Evolutionary conservation across 129 eudicot species (phyloP), one percentile per base, ranked within the genome.

Genomic region (Dittrichia graveolens): DNA sequence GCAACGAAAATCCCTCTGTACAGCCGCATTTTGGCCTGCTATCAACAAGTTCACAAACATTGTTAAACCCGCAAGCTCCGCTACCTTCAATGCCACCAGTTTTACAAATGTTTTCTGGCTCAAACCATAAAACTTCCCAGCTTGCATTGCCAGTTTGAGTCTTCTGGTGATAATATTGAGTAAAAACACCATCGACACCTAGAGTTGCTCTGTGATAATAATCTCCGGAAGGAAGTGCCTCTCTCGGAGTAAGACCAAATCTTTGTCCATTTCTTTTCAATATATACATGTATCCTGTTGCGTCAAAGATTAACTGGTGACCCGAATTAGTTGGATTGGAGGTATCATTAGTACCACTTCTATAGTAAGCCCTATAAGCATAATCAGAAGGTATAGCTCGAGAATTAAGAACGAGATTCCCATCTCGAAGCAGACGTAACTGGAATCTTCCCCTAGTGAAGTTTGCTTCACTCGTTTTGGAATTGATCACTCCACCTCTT

Each of bases 11-110:
- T 14, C 82, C 75, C 13, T 0, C 12, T 5, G 91, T 87, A 65
- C 93, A 90, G 31, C 61, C 73, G 78, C 96, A 90, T 9, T 7
- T 68, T 44, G 85, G 89, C 50, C 71, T 65, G 31, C 41, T 47
- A 16, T 64, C 13, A 43, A 53, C 70, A 40, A 83, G 59, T 52
- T 44, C 73, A 78, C 96, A 90, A 47, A 85, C 56, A n/a, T 76
- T 87, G 81, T 90, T 90, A 54, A 49, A 79, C 44, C 96, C 94
- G 55, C 97, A 90, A 67, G 84, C 82, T 15, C 89, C 89, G 5
- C 91, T 82, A 14, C 80, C 86, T 37, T 6, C 4, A 0, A 0
- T 7, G 3, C 69, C 79, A 40, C 0, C 1, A 2, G 61, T 2
- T 0, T 1, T 0, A 24, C 94, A 87, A 18, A 90, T 91, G 37